Evolutionary conservation across 2,329 filamentous ascomycete species (phyloP).

Genomic region (Exophiala alcalophila): DNA sequence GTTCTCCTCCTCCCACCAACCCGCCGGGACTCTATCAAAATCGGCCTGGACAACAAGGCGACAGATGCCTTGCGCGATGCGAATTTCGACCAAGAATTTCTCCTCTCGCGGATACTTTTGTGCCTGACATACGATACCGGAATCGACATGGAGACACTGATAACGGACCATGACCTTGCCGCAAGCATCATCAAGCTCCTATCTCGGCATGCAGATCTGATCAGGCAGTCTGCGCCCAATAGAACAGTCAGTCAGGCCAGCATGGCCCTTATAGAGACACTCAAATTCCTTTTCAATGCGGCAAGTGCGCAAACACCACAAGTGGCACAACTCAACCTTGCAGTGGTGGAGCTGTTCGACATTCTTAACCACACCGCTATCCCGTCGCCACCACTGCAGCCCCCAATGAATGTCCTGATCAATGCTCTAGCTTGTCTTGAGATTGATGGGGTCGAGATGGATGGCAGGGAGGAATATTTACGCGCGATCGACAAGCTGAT

Average conservation of each 20-base stretch:
- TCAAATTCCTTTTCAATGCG: conserved; percentile 88
- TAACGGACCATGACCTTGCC: conserved; percentile 64
- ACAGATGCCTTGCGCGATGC: conserved; percentile 70
- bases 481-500: conserved; percentile 64
- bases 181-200: conserved; percentile 69
- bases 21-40: conserved; percentile 69
- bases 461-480: conserved; percentile 54
- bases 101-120: conserved; percentile 75
- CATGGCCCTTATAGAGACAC: conserved; percentile 72
- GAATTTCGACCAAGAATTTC: conserved; percentile 79
- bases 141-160: conserved; percentile 63
- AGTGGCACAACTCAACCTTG: conserved; percentile 60
- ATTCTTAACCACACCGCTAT: conserved; percentile 64
- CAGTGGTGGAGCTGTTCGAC: conserved; percentile 66
- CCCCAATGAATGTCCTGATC: conserved; percentile 67
- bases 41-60: conserved; percentile 64
- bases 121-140: conserved; percentile 73
- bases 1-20: conserved; percentile 67
- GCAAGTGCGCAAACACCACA: conserved; percentile 69
- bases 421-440: conserved; percentile 81
- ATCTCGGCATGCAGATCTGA: conserved; percentile 62
- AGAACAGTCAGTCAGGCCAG: conserved; percentile 50
- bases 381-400: conserved; percentile 65
- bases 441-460: conserved; percentile 54
- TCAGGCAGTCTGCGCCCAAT: conserved; percentile 34